Evolutionary conservation across 805 yeast species (phyloP).

Genomic region (Nakazawaea anatomiae): DNA sequence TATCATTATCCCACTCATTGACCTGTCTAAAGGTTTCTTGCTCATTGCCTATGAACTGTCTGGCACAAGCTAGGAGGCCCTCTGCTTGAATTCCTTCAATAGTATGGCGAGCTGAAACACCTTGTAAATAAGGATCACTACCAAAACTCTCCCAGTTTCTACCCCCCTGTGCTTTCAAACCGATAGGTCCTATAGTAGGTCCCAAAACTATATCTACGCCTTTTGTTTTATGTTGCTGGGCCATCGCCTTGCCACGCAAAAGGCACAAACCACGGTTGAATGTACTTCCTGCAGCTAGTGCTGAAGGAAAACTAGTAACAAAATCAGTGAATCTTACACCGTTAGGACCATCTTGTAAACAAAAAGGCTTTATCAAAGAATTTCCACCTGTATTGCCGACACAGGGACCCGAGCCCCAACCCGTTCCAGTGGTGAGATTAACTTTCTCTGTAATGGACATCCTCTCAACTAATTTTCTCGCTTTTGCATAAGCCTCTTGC

Average conservation of each 20-base stretch:
- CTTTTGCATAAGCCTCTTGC: slow-evolving; percentile 53
- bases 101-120: slow-evolving; percentile 44
- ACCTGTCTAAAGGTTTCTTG: slow-evolving; percentile 56
- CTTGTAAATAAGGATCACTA: slow-evolving; percentile 54
- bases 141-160: slow-evolving; percentile 61
- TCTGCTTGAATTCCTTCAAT: slow-evolving; percentile 51
- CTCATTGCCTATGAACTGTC: slow-evolving; percentile 53
- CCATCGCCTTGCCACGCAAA: slow-evolving; percentile 50
- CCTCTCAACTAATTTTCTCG: slow-evolving; percentile 46
- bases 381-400: slow-evolving; percentile 53
- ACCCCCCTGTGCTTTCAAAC: slow-evolving; percentile 56
- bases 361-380: slow-evolving; percentile 32
- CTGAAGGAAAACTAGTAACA: slow-evolving; percentile 52
- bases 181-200: slow-evolving; percentile 54
- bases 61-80: slow-evolving; percentile 49
- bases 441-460: slow-evolving; percentile 55
- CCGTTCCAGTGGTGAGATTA: slow-evolving; percentile 60
- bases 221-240: slow-evolving; percentile 43
- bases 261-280: slow-evolving; percentile 46
- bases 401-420: slow-evolving; percentile 63
- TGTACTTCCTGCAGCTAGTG: slow-evolving; percentile 51
- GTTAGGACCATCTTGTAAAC: slow-evolving; percentile 58
- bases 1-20: slow-evolving; percentile 49
- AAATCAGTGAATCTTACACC: slow-evolving; percentile 54
- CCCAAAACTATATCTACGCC: slow-evolving; percentile 52